phyloP scores from a whole-genome alignment of 2,329 filamentous ascomycete genomes.

The Phyllosticta citrichinensis region DNA sequence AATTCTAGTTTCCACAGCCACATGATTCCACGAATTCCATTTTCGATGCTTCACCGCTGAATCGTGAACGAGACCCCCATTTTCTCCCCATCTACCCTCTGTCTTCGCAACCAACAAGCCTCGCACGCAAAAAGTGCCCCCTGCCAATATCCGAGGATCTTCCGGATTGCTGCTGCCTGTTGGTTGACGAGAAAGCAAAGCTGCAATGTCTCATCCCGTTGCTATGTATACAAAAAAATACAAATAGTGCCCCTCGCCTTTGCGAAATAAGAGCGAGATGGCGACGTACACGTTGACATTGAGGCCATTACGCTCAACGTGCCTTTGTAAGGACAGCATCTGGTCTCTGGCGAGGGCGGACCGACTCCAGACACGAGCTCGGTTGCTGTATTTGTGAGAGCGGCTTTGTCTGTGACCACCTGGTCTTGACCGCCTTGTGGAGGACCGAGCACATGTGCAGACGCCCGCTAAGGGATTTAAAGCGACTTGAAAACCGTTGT shows the following conservation, averaged over 20 bases:
- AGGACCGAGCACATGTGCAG: neutral
- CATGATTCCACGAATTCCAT: too few relatives aligned
- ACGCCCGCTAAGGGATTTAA: neutral
- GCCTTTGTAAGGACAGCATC: neutral
- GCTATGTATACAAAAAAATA: neutral
- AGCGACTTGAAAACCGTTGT: neutral
- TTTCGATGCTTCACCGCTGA: too few relatives aligned
- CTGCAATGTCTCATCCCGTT: neutral
- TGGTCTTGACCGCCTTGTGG: neutral
- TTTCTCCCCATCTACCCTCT: too few relatives aligned
- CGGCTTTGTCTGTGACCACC: neutral
- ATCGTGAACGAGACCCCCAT: too few relatives aligned
- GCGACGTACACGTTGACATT: neutral
- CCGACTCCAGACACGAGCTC: neutral
- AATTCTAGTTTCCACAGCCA: too few relatives aligned
- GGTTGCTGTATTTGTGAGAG: neutral
- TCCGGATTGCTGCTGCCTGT: neutral
- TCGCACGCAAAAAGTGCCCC: neutral
- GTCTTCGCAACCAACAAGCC: too few relatives aligned
- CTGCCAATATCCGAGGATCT: neutral
- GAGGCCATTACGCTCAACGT: neutral
- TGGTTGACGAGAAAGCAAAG: neutral
- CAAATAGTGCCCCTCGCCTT: neutral
- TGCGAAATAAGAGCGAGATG: neutral
- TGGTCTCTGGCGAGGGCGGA: neutral